Conservation (phyloP, 169 alveolate species). For the Plasmodium adleri region DNA sequence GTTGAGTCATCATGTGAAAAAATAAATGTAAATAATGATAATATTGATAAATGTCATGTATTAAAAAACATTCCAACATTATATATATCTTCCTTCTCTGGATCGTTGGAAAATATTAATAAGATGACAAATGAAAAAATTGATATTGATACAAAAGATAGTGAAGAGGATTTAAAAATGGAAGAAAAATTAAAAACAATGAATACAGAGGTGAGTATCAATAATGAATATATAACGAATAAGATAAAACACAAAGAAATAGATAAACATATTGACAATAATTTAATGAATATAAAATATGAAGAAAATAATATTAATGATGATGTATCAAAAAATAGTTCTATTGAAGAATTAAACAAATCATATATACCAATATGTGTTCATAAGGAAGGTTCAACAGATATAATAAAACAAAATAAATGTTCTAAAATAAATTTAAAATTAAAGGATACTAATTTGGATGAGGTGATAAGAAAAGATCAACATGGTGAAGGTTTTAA, state of each 20-base stretch:
- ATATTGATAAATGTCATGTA: neutral
- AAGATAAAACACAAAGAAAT: neutral
- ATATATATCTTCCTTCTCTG: neutral
- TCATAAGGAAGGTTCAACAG: constrained; percentile 10
- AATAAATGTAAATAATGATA: neutral
- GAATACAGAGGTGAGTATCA: neutral
- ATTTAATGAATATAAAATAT: neutral
- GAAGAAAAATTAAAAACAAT: neutral
- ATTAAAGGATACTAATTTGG: constrained; percentile 11
- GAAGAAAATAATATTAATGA: neutral
- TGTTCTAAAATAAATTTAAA: constrained; percentile 35
- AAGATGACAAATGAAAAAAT: constrained; percentile 4
- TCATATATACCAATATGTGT: constrained; percentile 54
- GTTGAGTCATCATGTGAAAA: neutral
- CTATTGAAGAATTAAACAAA: constrained; percentile 8
- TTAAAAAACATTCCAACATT: constrained; percentile 6
- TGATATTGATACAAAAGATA: neutral
- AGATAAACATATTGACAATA: neutral
- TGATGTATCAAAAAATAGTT: neutral
- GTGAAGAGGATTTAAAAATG: neutral
- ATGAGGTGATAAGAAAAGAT: neutral
- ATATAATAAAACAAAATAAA: constrained; percentile 30
- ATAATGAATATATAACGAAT: neutral
- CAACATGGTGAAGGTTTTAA: neutral
- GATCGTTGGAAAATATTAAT: neutral